Evolutionary conservation across 345 rosid genomes (phyloP), one percentile per base, ranked within the genome.

Genomic region (Gossypium anomalum): DNA sequence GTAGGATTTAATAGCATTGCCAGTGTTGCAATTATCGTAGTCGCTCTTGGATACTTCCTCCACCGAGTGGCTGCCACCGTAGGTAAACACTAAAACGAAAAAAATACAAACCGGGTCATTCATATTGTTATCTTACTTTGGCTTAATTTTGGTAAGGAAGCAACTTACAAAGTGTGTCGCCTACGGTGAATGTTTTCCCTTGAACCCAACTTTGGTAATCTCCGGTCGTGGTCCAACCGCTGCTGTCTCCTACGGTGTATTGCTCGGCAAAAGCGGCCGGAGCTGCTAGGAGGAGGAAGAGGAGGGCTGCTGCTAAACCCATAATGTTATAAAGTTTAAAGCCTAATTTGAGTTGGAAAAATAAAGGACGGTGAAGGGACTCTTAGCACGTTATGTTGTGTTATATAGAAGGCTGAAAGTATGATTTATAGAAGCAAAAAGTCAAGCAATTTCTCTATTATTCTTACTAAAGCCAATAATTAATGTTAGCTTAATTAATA

Each of bases 121-220:
- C 41, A 34, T 34, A 34, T 34, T 34, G 41, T 5, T 34, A 34
- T 34, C 38, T 34, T 34, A 5, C 41, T 34, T 34, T 5, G 41
- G 41, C 41, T 34, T 34, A 34, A 34, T 34, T 34, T 34, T 34
- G 41, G 41, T 34, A 34, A 34, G 41, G 41, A 34, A 19, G 14
- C 2, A 27, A 67, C 87, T 76, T 76, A 84, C 92, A 23, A 12
- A 86, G 79, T 73, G 72, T 77, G 43, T 89, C 89, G 17, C 89
- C 89, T 14, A 81, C 86, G 0, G 16, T 49, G 77, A 87, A 89
- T 1, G 85, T 85, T 75, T 85, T 62, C 11, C 81, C 82, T 20
- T 78, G 17, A 49, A 71, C 74, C 89, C 90, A 85, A 10, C 62
- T 73, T 47, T 12, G 0, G 51, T 87, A 83, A 76, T 82, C 75